Evolutionary conservation across 257 asterid genomes (phyloP).

Genomic region (Orobanche coerulescens): DNA sequence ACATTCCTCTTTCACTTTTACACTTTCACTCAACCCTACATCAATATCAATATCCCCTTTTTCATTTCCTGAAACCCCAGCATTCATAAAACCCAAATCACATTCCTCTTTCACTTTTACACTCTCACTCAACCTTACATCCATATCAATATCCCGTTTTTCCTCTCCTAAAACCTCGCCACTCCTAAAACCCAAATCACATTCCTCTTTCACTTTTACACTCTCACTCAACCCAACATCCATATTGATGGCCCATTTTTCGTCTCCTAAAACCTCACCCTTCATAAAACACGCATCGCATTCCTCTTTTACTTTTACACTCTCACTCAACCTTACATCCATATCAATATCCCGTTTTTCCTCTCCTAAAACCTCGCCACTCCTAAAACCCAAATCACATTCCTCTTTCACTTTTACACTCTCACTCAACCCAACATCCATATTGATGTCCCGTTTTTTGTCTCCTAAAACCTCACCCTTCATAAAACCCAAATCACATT

Average conservation of each 20-base stretch:
- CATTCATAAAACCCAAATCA: neutral
- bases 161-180: neutral
- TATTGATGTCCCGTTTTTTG: neutral
- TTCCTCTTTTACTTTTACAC: constrained; percentile 31
- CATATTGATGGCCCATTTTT: too few relatives aligned
- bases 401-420: constrained; percentile 30
- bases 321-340: constrained; percentile 1
- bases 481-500: constrained; percentile 20
- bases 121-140: neutral
- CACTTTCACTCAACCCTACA: too few relatives aligned
- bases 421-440: constrained; percentile 1
- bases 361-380: constrained; percentile 18
- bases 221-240: too few relatives aligned
- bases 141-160: neutral
- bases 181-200: too few relatives aligned
- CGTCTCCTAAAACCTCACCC: too few relatives aligned
- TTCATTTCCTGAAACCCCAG: neutral
- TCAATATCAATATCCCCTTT: too few relatives aligned
- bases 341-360: neutral
- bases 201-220: too few relatives aligned
- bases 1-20: too few relatives aligned
- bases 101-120: constrained; percentile 31
- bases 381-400: constrained; percentile 21
- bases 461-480: neutral
- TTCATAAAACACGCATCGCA: constrained; percentile 11